These are phyloP conservation scores for Pisolithus albus DNA, from an alignment of 768 basidiomycete species.

Conservation along the genomic window DNA sequence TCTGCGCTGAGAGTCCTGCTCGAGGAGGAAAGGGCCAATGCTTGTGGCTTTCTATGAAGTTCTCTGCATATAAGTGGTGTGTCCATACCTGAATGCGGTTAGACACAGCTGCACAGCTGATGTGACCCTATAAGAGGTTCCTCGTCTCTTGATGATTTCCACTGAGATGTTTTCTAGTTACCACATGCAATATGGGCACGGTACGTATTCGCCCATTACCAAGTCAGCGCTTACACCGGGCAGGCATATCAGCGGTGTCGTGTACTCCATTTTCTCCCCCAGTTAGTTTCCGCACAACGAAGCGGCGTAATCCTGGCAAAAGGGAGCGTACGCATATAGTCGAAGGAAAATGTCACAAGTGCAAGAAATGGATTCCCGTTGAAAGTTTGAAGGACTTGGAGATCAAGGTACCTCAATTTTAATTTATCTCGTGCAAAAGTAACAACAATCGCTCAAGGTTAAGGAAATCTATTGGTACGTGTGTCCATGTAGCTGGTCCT, in stretches of 20 bases:
- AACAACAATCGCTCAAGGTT: conserved; percentile 37
- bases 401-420: conserved; percentile 44
- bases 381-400: conserved; percentile 72
- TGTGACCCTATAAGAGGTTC: conserved; percentile 13
- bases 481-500: neutral
- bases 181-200: conserved; percentile 78
- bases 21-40: conserved; percentile 61
- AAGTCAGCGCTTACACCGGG: neutral
- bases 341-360: conserved; percentile 76
- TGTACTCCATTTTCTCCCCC: conserved; percentile 77
- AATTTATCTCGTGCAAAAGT: neutral
- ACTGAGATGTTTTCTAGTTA: conserved; percentile 42
- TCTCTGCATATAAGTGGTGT: conserved; percentile 77
- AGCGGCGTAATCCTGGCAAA: conserved; percentile 44
- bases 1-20: conserved; percentile 54
- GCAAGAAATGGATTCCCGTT: conserved; percentile 62
- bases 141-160: neutral
- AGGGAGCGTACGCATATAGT: conserved; percentile 52
- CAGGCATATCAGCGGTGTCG: conserved; percentile 66
- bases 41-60: conserved; percentile 73
- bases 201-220: conserved; percentile 29
- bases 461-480: conserved; percentile 71
- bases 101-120: conserved; percentile 6
- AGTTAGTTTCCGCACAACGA: conserved; percentile 45
- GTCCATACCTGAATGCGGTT: conserved; percentile 16